phyloP scores from a whole-genome alignment of 2,329 filamentous ascomycete species.

The Alternaria sp. region DNA sequence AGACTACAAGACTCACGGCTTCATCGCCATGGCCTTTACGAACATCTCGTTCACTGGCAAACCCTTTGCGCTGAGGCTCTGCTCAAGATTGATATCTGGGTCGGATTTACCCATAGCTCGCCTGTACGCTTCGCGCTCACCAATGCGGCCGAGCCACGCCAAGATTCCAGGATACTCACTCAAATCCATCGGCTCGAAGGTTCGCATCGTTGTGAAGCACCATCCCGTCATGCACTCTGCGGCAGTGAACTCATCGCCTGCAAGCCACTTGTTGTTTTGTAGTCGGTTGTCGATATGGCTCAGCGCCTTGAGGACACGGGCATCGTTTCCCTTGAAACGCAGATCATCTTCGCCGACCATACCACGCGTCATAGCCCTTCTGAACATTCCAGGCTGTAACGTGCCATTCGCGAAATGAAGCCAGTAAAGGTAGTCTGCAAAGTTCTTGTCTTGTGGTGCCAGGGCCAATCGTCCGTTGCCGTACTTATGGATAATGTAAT shows the following conservation, averaged over 20 bases:
- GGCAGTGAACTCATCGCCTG: conserved; percentile 68
- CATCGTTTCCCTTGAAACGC: conserved; percentile 45
- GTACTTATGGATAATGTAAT: conserved; percentile 68
- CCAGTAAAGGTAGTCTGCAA: conserved; percentile 72
- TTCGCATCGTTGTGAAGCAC: conserved; percentile 68
- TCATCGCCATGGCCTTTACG: conserved; percentile 33
- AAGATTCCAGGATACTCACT: conserved; percentile 42
- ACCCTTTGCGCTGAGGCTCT: conserved; percentile 39
- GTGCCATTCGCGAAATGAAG: conserved; percentile 64
- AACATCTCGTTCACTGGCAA: conserved; percentile 30
- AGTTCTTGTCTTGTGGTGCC: conserved; percentile 57
- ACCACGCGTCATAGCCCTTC: conserved; percentile 38
- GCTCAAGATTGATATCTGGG: conserved; percentile 52
- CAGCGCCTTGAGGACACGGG: conserved; percentile 53
- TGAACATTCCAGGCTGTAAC: conserved; percentile 51
- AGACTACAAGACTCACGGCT: conserved; percentile 26
- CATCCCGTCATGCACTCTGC: conserved; percentile 73
- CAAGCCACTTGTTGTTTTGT: conserved; percentile 62
- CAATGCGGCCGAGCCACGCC: conserved; percentile 41
- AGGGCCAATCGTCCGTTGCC: conserved; percentile 59
- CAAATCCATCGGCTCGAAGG: conserved; percentile 57
- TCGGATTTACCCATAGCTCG: conserved; percentile 67
- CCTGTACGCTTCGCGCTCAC: conserved; percentile 40
- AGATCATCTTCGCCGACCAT: conserved; percentile 46
- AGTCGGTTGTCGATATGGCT: conserved; percentile 62